These are phyloP conservation scores for Fraxinus anomala DNA, from an alignment of 257 asterid genomes.

Conservation along the genomic window DNA sequence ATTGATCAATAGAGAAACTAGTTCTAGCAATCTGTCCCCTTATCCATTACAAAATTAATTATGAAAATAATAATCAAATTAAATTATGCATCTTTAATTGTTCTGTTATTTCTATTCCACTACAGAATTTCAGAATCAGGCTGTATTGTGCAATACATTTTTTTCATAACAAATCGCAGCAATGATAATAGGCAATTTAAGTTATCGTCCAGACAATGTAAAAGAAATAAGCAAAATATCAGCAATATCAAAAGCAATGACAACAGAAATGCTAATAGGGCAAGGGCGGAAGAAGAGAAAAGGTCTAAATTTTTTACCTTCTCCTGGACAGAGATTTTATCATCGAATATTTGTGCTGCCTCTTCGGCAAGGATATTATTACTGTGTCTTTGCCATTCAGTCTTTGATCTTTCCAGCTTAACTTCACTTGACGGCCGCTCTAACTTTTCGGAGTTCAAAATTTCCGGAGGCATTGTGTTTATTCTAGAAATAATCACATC, in stretches of 20 bases:
- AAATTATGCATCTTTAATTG: not conserved
- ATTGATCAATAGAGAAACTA: not conserved
- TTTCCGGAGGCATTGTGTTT: slow-evolving; percentile 53
- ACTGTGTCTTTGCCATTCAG: slow-evolving; percentile 61
- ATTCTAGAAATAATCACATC: slow-evolving; percentile 44
- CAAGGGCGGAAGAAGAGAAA: not conserved
- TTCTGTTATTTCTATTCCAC: not conserved
- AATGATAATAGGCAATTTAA: not conserved
- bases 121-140: not conserved
- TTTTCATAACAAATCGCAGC: not conserved
- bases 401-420: slow-evolving; percentile 58
- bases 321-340: slow-evolving; percentile 66
- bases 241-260: not conserved
- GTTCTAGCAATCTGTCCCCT: not conserved
- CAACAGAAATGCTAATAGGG: not conserved
- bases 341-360: slow-evolving; percentile 79
- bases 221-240: not conserved
- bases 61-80: not conserved
- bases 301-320: slow-evolving; percentile 48
- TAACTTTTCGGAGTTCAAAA: slow-evolving; percentile 42
- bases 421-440: slow-evolving; percentile 34
- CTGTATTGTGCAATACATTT: not conserved
- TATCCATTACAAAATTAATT: not conserved
- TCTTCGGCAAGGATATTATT: slow-evolving; percentile 57
- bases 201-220: not conserved